Percentiles rank a stretch among this genome's conserved stretches.
These are phyloP conservation scores for Haplosporangium gracile DNA, from an alignment of 192 early-diverging fungal species.

Conservation along the genomic window DNA sequence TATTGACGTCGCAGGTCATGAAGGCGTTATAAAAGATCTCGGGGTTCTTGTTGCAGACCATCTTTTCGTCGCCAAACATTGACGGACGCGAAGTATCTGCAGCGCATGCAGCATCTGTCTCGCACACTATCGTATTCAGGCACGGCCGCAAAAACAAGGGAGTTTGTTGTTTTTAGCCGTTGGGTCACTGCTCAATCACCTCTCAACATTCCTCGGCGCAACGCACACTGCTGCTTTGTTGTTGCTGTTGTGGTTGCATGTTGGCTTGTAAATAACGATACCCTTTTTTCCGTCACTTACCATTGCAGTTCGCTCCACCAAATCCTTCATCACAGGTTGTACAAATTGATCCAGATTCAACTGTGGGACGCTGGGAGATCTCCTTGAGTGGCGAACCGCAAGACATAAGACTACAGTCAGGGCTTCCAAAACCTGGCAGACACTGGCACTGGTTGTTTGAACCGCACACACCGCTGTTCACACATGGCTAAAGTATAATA, in stretches of 20 bases:
- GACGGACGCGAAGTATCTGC: slow-evolving; percentile 20
- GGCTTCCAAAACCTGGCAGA: slow-evolving; percentile 39
- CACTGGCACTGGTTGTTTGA: slow-evolving; percentile 16
- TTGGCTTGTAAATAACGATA: too few species aligned
- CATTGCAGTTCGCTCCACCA: slow-evolving; percentile 67
- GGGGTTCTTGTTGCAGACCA: slow-evolving; percentile 66
- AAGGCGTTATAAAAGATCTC: slow-evolving; percentile 56
- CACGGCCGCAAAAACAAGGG: neutral
- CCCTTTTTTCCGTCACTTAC: slow-evolving; percentile 18
- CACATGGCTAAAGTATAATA: slow-evolving; percentile 20
- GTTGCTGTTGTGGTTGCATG: neutral
- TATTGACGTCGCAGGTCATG: slow-evolving; percentile 57
- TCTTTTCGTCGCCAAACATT: slow-evolving; percentile 45
- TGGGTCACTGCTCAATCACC: neutral
- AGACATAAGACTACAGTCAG: slow-evolving; percentile 33
- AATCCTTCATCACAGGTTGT: slow-evolving; percentile 67
- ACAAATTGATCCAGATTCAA: neutral
- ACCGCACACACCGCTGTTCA: slow-evolving; percentile 36
- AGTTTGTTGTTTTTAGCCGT: neutral
- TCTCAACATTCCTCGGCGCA: neutral
- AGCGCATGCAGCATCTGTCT: slow-evolving; percentile 59
- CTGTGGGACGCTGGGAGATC: slow-evolving; percentile 29
- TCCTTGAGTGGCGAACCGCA: slow-evolving; percentile 37
- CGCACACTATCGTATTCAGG: slow-evolving; percentile 34
- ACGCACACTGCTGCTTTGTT: neutral